Evolutionary conservation across 495 filamentous ascomycete species (phyloP), one percentile per base, ranked within the genome.

Genomic region (Penicillium macrosclerotiorum): DNA sequence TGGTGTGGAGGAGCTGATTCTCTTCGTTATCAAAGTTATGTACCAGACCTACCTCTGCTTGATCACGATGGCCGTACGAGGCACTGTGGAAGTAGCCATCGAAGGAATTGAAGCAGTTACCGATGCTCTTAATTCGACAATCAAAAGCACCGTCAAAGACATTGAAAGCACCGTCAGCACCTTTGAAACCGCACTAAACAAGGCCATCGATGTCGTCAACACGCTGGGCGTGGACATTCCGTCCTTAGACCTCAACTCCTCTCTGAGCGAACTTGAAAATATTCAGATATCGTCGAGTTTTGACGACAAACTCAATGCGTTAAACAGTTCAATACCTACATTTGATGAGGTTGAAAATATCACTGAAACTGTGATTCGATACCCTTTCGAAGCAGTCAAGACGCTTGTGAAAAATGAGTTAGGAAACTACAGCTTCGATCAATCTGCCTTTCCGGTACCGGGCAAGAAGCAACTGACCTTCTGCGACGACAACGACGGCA

Each of bases 21-120:
- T 96, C 42, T 97, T 97, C 68, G 72, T 88, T 56, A 83, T 97
- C 67, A 88, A 93, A 63, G 80, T 95, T 70, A 78, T 95, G 68
- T 89, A 88, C 24, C 82, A 81, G 36, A 95, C 89, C 4, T 96
- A 94, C 58, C 74, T 88, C 45, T 98, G 93, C 57, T 73, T 98
- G 18, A 86, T 90, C 56, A 84, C 84, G 8, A 73, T 95, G 51
- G 85, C 86, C 9, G 79, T 96, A 31, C 74, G 83, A 41, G 89
- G 89, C 36, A 86, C 80, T 52, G 71, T 95, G 32, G 79, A 86
- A 22, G 82, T 80, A 24, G 84, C 85, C 0, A 68, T 87, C 32
- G 68, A 76, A 26, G 69, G 89, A 25, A 77, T 89, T 19, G 74
- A 89, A 54, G 83, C 89, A 31, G 86, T 85, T 17, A 76, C 80